Percentiles rank a stretch among this genome's conserved stretches.
Evolutionary conservation across 768 basidiomycete genomes (phyloP).

Genomic region (Calocybe indica): DNA sequence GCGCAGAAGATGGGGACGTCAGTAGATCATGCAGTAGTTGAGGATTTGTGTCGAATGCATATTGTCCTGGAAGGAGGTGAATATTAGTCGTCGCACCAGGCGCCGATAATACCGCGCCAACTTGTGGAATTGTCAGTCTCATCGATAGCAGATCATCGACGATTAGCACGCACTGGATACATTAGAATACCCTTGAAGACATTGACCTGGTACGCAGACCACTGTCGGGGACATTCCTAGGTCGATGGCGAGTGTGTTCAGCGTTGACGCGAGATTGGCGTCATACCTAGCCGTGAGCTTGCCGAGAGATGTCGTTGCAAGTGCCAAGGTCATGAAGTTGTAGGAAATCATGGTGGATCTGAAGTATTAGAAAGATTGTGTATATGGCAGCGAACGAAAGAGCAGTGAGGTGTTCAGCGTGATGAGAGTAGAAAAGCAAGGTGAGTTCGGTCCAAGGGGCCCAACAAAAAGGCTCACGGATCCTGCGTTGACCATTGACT

Average conservation of each 20-base stretch:
- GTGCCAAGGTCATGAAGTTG: no score
- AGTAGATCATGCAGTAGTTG: conserved; percentile 51
- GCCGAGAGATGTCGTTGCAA: no score
- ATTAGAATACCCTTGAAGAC: conserved; percentile 60
- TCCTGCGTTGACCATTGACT: no score
- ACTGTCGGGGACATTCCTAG: conserved; percentile 22
- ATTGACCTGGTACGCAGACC: conserved; percentile 68
- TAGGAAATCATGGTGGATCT: no score
- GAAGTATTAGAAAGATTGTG: no score
- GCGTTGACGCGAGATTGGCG: background rate
- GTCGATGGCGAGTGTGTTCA: no score
- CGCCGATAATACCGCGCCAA: conserved; percentile 52
- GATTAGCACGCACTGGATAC: conserved; percentile 34
- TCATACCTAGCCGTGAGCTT: conserved; percentile 9
- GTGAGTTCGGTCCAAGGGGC: no score
- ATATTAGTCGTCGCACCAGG: conserved; percentile 39
- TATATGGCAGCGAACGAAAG: no score
- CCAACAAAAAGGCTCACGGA: no score
- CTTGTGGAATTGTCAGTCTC: conserved; percentile 23
- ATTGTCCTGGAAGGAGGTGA: conserved; percentile 57
- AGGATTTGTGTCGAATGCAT: conserved; percentile 53
- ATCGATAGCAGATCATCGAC: background rate
- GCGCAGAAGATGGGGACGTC: conserved; percentile 44
- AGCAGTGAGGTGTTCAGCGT: no score
- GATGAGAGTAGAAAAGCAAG: no score